phyloP scores from a whole-genome alignment of 2,329 filamentous ascomycete genomes.

The Calonectria leucothoes region DNA sequence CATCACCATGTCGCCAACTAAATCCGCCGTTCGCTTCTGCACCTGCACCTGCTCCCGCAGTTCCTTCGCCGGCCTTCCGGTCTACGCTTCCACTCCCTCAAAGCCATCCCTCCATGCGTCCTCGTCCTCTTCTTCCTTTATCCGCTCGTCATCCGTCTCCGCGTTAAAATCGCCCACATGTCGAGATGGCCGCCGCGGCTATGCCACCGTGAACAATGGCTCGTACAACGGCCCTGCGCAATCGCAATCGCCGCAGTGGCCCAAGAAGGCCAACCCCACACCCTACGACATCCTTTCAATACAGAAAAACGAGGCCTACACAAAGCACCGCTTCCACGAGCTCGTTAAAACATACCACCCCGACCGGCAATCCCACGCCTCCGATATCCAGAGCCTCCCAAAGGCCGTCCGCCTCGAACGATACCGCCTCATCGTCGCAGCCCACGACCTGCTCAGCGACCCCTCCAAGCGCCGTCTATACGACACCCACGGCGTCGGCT shows the following conservation, averaged over 20 bases:
- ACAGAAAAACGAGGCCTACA: constrained; percentile 74
- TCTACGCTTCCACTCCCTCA: constrained; percentile 29
- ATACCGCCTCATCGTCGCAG: constrained; percentile 88
- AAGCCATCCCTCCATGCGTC: constrained; percentile 35
- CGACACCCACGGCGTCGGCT: constrained; percentile 84
- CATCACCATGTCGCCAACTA: constrained; percentile 37
- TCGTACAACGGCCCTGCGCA: constrained; percentile 15
- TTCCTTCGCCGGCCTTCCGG: constrained; percentile 30
- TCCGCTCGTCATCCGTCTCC: constrained; percentile 2
- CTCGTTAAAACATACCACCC: constrained; percentile 97
- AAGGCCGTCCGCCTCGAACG: constrained; percentile 80
- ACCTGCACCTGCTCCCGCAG: constrained; percentile 33
- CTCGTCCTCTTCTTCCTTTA: constrained; percentile 11
- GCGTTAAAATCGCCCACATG: neutral
- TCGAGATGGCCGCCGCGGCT: constrained; percentile 25
- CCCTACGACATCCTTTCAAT: constrained; percentile 89
- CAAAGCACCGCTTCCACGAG: constrained; percentile 86
- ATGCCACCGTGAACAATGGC: constrained; percentile 36
- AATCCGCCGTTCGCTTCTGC: constrained; percentile 30
- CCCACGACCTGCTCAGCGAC: constrained; percentile 89
- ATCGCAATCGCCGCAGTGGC: constrained; percentile 59
- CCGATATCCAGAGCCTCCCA: constrained; percentile 47
- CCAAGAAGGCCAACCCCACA: constrained; percentile 67
- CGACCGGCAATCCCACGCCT: constrained; percentile 66
- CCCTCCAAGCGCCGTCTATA: constrained; percentile 83